Base-by-base conservation (phyloP, 257 asterid species). In the Salvia splendens region DNA sequence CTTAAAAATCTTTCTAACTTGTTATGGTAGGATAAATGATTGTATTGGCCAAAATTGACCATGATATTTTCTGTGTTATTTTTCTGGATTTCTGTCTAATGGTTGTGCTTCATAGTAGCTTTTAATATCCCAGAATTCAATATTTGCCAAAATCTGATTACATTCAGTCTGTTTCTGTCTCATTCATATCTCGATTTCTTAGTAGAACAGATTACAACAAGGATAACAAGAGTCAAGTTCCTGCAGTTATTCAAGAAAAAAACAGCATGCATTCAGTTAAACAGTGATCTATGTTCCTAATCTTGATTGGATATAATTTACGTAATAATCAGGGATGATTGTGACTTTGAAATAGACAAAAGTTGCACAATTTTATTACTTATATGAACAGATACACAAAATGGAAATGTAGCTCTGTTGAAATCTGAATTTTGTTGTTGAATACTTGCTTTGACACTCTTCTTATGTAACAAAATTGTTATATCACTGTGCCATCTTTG, bases 401-500 rank as follows among this genome's bases (percentile, higher is more conserved):
- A 64, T 48, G 58, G 36, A 64, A 35, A 9, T 14, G 59, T 36
- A 15, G 46, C 70, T 49, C 9, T 41, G 64, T 6, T 71, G 59
- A 58, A 80, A 70, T 73, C 72, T 52, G 56, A 50, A 32, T 17
- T 48, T 46, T 30, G 54, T 46, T 70, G 66, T 53, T 40, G 69
- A 28, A 35, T 36, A 15, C 50, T 71, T 48, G 48, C 64, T 61
- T 61, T 12, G 47, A 46, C 60, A 66, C 46, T 50, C 65, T 52
- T 62, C 52, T 54, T 68, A 70, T 60, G 16, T 62, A 64, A 48
- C 61, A 73, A 71, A 47, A 68, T 48, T 71, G 59, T 79, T 78
- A 92, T 73, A 92, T 92, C 62, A 86, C 93, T 45, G 80, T 58
- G 59, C 96, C 98, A 78, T 92, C 98, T 79, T 85, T 82, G 65